These are phyloP conservation scores for Tuber brumale DNA, from an alignment of 495 filamentous ascomycete species.

Conservation along the genomic window DNA sequence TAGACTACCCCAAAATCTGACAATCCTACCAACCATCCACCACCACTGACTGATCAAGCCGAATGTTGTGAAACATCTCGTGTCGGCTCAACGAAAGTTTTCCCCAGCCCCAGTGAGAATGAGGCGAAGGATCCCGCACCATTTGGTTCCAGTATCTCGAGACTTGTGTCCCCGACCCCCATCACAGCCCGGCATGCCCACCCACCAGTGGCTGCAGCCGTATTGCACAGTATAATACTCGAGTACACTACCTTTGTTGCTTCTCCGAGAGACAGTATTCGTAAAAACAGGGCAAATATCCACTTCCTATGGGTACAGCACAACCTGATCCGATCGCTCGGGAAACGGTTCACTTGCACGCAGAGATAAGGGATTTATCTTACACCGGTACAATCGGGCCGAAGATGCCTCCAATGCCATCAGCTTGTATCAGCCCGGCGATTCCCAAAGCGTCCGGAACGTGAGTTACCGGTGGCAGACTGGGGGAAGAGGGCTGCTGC, in stretches of 20 bases:
- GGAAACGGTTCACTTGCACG: background rate
- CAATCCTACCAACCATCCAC: background rate
- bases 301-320: background rate
- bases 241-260: background rate
- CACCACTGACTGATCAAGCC: background rate
- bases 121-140: background rate
- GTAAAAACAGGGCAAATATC: background rate
- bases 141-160: background rate
- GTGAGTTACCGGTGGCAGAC: background rate
- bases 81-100: background rate
- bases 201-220: background rate
- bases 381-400: background rate
- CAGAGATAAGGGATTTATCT: background rate
- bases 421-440: background rate
- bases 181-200: background rate
- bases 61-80: background rate
- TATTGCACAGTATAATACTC: background rate
- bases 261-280: background rate
- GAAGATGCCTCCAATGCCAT: background rate
- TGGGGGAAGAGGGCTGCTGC: no score
- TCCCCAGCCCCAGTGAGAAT: background rate
- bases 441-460: background rate
- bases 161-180: background rate
- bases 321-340: background rate
- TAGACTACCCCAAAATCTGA: background rate